Evolutionary conservation across 108 stramenopile species (phyloP), one percentile per base, ranked within the genome.

Genomic region (Cyclotella sp.): DNA sequence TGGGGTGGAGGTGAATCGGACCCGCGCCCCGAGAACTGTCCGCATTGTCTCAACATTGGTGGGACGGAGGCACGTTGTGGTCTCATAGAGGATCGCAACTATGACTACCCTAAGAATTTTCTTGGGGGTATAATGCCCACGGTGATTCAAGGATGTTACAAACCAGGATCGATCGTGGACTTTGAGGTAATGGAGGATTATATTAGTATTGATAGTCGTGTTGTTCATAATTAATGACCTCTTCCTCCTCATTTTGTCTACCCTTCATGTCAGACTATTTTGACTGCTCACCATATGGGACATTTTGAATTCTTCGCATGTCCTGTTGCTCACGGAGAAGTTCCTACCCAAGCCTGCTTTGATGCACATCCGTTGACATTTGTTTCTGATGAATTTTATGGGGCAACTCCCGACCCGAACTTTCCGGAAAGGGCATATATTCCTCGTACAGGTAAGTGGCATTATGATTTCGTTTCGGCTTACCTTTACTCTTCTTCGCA

Each of bases 231-330:
- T 34, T 34, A 5, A 34, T 34, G 34, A 34, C 34, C 34, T 5
- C 6, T 2, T 34, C 34, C 34, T 34, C 34, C 34, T 34, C 34
- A 5, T 6, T 34, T 34, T 2, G 2, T 34, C 34, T 2, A 34
- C 34, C 6, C 6, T 34, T 34, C 6, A 34, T 39, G 1, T 30
- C 30, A 61, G 30, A 74, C 69, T 26, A 44, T 76, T 22, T 51
- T 87, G 8, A 84, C 86, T n/a, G 86, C 86, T 12, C 89, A 90
- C 76, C 89, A 87, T 63, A 78, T 52, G 40, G 89, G 89, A 22
- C 86, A 90, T 49, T 75, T 87, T 24, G 81, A 78, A 55, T 45
- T 86, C 72, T 64, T 65, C 19, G 86, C 86, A 0, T 90, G 89
- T 74, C 72, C 83, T 0, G 65, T 81, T 0, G 16, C 29, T 21